A percentile compares a stretch with the other conserved stretches of the same genome.
Conservation (phyloP, 164 flowering plant genomes). For the Kalanchoe fedtschenkoi region DNA sequence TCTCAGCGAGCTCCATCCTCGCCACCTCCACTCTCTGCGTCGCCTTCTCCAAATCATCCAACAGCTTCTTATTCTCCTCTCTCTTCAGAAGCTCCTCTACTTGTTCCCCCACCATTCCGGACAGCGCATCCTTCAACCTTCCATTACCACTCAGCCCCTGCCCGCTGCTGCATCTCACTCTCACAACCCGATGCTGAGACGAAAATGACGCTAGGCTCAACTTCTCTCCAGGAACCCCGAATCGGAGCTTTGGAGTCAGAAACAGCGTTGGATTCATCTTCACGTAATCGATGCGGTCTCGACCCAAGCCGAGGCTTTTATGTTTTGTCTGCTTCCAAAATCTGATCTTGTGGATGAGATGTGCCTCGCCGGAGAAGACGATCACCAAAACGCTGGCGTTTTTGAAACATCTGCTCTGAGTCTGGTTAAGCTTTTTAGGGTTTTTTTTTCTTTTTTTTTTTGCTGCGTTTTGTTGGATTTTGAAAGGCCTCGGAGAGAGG, state of each 20-base stretch:
- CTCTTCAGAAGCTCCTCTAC: constrained; percentile 59
- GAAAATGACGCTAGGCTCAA: not conserved
- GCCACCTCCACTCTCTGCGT: constrained; percentile 63
- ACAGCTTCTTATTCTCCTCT: constrained; percentile 61
- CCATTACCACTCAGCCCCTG: constrained; percentile 19
- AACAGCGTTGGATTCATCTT: constrained; percentile 3
- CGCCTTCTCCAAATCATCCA: constrained; percentile 72
- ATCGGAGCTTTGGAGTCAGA: not conserved
- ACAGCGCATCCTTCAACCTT: constrained; percentile 37
- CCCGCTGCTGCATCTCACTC: constrained; percentile 28
- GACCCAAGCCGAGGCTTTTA: not conserved
- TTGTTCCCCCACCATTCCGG: constrained; percentile 54
- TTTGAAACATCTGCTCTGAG: no score
- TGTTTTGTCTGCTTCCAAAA: not conserved
- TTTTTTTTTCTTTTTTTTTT: no score
- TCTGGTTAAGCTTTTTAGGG: no score
- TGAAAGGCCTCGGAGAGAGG: not conserved
- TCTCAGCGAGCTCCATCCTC: constrained; percentile 55
- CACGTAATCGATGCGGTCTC: not conserved
- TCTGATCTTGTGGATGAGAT: not conserved
- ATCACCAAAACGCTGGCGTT: no score
- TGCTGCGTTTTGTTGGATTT: no score
- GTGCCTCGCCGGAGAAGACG: no score
- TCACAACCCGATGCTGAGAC: constrained; percentile 1
- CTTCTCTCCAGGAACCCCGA: not conserved